Evolutionary conservation across 176 grass and related monocot genomes (phyloP).

Genomic region (Echinochloa phyllopogon): DNA sequence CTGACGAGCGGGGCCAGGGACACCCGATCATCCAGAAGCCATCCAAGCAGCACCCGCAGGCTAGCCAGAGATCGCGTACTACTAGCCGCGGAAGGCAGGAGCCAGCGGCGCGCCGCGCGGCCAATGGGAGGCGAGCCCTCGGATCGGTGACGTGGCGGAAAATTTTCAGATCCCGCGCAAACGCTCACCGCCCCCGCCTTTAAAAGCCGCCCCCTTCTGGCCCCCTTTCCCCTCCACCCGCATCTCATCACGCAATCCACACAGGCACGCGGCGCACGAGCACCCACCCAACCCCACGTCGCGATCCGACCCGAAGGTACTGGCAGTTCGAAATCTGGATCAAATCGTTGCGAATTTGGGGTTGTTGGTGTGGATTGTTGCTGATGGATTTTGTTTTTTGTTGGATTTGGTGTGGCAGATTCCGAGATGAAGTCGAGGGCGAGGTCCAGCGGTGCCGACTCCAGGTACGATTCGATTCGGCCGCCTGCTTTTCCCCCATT

Average conservation of each 20-base stretch:
- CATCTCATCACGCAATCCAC: constrained; percentile 23
- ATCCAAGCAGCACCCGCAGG: neutral
- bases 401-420: constrained; percentile 35
- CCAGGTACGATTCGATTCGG: constrained; percentile 40
- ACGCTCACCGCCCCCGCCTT: constrained; percentile 38
- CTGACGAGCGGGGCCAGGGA: neutral
- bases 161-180: constrained; percentile 61
- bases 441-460: constrained; percentile 44
- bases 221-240: neutral
- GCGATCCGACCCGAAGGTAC: constrained; percentile 52
- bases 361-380: neutral
- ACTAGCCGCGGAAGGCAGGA: neutral
- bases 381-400: constrained; percentile 34
- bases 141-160: constrained; percentile 71
- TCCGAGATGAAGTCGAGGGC: constrained; percentile 64
- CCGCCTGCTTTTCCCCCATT: neutral
- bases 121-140: constrained; percentile 46
- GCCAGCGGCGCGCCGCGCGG: neutral
- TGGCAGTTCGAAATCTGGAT: neutral
- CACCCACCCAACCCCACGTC: neutral
- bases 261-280: neutral
- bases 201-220: constrained; percentile 43
- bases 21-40: neutral
- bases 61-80: neutral
- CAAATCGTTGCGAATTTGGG: neutral